phyloP scores from a whole-genome alignment of 2,329 filamentous ascomycete genomes.

The Phaeoacremonium minimum region DNA sequence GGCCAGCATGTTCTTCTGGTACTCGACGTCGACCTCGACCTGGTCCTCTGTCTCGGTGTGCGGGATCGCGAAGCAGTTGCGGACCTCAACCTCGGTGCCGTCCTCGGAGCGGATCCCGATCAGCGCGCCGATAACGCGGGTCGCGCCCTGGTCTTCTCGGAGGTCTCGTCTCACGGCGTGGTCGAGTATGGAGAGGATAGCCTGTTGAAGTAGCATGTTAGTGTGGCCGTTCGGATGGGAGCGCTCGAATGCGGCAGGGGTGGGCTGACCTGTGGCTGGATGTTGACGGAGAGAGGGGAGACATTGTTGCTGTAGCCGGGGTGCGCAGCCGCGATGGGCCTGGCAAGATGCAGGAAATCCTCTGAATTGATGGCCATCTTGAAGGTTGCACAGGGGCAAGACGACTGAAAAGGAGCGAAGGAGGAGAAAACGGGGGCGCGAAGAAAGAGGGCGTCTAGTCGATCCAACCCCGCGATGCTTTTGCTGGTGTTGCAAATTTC shows the following conservation, averaged over 20 bases:
- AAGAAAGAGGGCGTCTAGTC: slow-evolving; percentile 7
- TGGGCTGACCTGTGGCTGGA: slow-evolving; percentile 82
- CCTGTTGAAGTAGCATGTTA: slow-evolving; percentile 31
- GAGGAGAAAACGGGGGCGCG: slow-evolving; percentile 14
- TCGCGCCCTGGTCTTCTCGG: slow-evolving; percentile 71
- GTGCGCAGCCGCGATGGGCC: slow-evolving; percentile 79
- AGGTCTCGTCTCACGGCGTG: slow-evolving; percentile 86
- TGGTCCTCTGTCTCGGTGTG: slow-evolving; percentile 98
- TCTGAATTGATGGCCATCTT: slow-evolving; percentile 78
- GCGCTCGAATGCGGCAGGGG: slow-evolving; percentile 3
- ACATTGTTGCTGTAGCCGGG: slow-evolving; percentile 79
- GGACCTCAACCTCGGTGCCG: slow-evolving; percentile 92
- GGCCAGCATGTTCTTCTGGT: slow-evolving; percentile 98
- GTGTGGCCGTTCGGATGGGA: neutral
- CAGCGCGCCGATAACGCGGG: slow-evolving; percentile 90
- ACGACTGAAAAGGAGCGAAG: slow-evolving; percentile 17
- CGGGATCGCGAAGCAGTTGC: slow-evolving; percentile 94
- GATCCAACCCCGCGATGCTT: slow-evolving; percentile 9
- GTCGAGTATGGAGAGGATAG: slow-evolving; percentile 77
- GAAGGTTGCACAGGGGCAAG: slow-evolving; percentile 23
- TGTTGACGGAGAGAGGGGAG: slow-evolving; percentile 86
- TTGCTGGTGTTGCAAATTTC: slow-evolving; percentile 21
- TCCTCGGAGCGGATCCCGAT: slow-evolving; percentile 93
- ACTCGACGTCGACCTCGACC: slow-evolving; percentile 99
- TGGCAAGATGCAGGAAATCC: slow-evolving; percentile 90